Evolutionary conservation across 306 rosid species (phyloP), one percentile per base, ranked within the genome.

Genomic region (Corylus avellana): DNA sequence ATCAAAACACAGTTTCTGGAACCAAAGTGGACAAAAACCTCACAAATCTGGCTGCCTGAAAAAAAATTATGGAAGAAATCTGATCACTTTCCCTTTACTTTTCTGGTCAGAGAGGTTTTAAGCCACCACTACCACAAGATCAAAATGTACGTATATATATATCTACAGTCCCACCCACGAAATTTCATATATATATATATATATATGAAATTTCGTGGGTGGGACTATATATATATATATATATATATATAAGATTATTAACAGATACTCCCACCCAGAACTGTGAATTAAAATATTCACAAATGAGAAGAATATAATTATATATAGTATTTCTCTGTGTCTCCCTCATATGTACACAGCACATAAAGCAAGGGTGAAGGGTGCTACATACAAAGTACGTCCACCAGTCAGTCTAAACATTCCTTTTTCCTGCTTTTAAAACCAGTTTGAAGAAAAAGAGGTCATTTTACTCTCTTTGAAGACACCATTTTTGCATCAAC

Each of bases 381-480:
- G 61, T 50, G 61, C 78, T 81, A 59, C 87, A 69, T 55, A 79
- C 80, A 71, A 37, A 67, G 81, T 78, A 82, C 81, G 75, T 78
- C 81, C 85, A 84, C 86, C 66, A 81, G 54, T 75, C 83, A 29
- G 74, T 74, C 51, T 42, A 85, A 74, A 75, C 81, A 74, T 71
- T 80, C 82, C 59, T 78, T 83, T 83, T 72, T 66, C 78, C 83
- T 82, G 81, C 86, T 79, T 75, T 87, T 75, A 64, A 32, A 59
- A 75, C 81, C 78, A 77, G 81, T 75, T 79, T 73, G 69, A 59
- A 82, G 81, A 54, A 67, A 66, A 76, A 75, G 27, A 78, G 61
- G 12, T 44, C 32, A 37, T 35, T 73, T 82, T 67, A 27, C 58
- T 46, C 80, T 67, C 83, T 78, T 48, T 58, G 75, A 53, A 51